Conservation (phyloP, 352 stramenopile species). For the Phytophthora capsici region DNA sequence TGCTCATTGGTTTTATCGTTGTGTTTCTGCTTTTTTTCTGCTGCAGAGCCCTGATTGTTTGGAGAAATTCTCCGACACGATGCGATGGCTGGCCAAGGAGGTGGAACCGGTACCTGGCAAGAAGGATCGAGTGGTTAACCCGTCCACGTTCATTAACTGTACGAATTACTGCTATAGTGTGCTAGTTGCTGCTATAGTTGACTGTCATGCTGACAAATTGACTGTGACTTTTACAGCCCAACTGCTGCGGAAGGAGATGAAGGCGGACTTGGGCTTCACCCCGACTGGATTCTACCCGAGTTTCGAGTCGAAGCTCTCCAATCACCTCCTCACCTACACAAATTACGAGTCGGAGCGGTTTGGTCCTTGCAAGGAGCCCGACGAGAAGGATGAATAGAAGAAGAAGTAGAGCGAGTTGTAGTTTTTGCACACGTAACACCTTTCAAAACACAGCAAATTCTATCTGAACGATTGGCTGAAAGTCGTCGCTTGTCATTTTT, state of each 20-base stretch:
- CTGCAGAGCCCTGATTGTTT: slow-evolving; percentile 51
- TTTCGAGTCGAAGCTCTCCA: slow-evolving; percentile 62
- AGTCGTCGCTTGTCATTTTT: slow-evolving; percentile 10
- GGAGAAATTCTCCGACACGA: slow-evolving; percentile 56
- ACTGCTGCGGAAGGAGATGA: slow-evolving; percentile 52
- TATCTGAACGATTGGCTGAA: slow-evolving; percentile 31
- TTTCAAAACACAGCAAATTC: slow-evolving; percentile 13
- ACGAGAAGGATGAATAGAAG: slow-evolving; percentile 14
- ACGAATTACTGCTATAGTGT: slow-evolving; percentile 5
- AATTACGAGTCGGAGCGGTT: slow-evolving; percentile 60
- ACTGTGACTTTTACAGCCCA: slow-evolving; percentile 31
- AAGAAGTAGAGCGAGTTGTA: slow-evolving; percentile 8
- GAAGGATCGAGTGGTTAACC: slow-evolving; percentile 46
- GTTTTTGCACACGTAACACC: neutral
- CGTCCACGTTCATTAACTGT: slow-evolving; percentile 61
- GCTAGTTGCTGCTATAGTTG: neutral
- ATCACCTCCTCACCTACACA: slow-evolving; percentile 60
- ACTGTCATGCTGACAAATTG: too few species aligned
- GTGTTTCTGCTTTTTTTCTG: neutral
- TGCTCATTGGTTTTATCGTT: neutral
- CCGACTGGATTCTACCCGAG: slow-evolving; percentile 54
- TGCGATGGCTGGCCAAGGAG: slow-evolving; percentile 51
- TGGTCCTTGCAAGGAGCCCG: slow-evolving; percentile 38
- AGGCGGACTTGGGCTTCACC: slow-evolving; percentile 50
- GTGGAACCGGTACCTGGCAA: slow-evolving; percentile 36